Conservation (phyloP, 2,329 filamentous ascomycete species). For the Epichloe sibirici region DNA sequence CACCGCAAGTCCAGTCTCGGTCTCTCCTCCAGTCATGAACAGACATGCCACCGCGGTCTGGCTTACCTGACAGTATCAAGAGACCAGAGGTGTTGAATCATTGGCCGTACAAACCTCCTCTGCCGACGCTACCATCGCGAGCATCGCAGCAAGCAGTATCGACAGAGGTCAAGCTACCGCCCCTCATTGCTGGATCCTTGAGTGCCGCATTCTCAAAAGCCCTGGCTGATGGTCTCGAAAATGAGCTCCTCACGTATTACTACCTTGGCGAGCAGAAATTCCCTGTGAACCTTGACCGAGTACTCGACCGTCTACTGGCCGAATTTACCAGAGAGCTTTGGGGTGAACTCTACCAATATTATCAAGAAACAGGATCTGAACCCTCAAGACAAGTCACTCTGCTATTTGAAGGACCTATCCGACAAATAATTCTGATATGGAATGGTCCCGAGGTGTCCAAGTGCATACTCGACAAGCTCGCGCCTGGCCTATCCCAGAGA, state of each 20-base stretch:
- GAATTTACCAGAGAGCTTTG: slow-evolving; percentile 21
- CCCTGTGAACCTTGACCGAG: slow-evolving; percentile 22
- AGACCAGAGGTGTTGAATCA: slow-evolving; percentile 10
- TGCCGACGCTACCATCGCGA: no score
- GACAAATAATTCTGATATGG: slow-evolving; percentile 10
- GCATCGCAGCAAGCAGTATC: no score
- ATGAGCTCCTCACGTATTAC: slow-evolving; percentile 26
- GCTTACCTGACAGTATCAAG: slow-evolving; percentile 14
- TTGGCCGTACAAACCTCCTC: no score
- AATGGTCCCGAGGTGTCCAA: no score
- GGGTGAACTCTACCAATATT: slow-evolving; percentile 25
- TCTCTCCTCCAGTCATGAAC: slow-evolving; percentile 11
- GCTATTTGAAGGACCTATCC: slow-evolving; percentile 25
- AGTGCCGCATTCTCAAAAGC: slow-evolving; percentile 8
- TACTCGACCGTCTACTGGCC: slow-evolving; percentile 22
- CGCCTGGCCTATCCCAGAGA: no score
- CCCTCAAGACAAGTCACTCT: slow-evolving; percentile 19
- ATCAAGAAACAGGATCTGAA: slow-evolving; percentile 16
- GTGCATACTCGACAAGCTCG: no score
- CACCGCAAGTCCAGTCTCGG: background rate
- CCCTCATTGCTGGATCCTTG: no score
- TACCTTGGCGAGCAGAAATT: slow-evolving; percentile 22
- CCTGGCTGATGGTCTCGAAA: slow-evolving; percentile 21
- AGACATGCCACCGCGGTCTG: slow-evolving; percentile 18
- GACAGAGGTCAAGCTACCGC: no score